phyloP scores from a whole-genome alignment of 2,329 filamentous ascomycete species.

The Alternaria ventricosa region DNA sequence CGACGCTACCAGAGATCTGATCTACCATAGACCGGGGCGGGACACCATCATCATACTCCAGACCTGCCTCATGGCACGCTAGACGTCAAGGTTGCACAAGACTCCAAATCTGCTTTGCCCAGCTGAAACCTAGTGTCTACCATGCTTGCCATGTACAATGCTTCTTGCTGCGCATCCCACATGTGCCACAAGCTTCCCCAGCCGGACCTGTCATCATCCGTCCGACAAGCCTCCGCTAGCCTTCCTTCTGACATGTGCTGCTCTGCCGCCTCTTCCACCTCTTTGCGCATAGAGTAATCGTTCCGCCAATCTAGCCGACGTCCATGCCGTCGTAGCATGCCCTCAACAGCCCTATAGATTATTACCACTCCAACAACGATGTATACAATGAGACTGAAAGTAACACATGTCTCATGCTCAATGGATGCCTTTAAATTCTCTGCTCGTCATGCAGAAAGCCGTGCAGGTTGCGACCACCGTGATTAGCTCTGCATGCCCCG shows the following conservation, averaged over 20 bases:
- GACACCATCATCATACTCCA: background rate
- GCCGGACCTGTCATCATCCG: constrained; percentile 1
- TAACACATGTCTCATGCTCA: background rate
- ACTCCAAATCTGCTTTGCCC: background rate
- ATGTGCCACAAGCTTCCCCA: background rate
- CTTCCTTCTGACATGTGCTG: constrained; percentile 8
- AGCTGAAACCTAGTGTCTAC: background rate
- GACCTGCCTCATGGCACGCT: constrained; percentile 1
- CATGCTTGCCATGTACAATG: background rate
- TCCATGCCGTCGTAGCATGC: background rate
- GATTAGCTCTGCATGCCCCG: constrained; percentile 12
- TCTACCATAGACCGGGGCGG: constrained; percentile 9
- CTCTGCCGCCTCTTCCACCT: background rate
- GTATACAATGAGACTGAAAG: no score
- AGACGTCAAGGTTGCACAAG: constrained; percentile 2
- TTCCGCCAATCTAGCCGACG: constrained; percentile 13
- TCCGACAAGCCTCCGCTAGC: constrained; percentile 16
- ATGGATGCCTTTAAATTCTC: background rate
- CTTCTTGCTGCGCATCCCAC: background rate
- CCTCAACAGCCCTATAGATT: no score
- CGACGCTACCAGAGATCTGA: constrained; percentile 18
- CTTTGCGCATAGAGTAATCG: background rate
- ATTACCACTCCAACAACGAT: no score
- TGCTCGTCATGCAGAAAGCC: constrained; percentile 2
- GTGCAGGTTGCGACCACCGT: background rate